Percentiles rank a stretch among this genome's conserved stretches.
phyloP scores from a whole-genome alignment of 768 basidiomycete genomes.

The Cubamyces lactineus region DNA sequence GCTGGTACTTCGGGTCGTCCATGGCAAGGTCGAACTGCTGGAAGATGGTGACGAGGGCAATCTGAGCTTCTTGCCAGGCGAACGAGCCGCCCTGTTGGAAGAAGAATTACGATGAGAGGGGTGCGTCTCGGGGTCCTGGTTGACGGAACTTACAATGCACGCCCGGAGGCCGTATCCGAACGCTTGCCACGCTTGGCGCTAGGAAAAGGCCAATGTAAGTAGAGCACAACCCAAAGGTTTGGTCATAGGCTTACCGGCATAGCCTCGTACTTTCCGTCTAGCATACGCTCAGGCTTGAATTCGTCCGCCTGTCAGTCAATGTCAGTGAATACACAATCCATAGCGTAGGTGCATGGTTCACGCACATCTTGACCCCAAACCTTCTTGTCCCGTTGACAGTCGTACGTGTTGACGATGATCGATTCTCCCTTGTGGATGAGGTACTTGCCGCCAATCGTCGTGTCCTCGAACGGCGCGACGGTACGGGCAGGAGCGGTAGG shows the following conservation, averaged over 20 bases:
- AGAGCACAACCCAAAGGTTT: not conserved
- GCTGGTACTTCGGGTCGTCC: slow-evolving; percentile 46
- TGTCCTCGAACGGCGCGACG: slow-evolving; percentile 41
- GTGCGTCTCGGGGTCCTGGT: not conserved
- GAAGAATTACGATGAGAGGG: not conserved
- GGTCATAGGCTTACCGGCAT: slow-evolving; percentile 37
- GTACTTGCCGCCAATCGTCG: slow-evolving; percentile 45
- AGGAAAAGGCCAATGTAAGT: not conserved
- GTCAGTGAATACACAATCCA: not conserved
- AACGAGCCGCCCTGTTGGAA: slow-evolving; percentile 42
- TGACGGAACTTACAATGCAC: slow-evolving; percentile 28
- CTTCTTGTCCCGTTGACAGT: slow-evolving; percentile 42
- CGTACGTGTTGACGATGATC: slow-evolving; percentile 36
- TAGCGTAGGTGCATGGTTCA: slow-evolving; percentile 10
- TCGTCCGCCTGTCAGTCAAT: slow-evolving; percentile 34
- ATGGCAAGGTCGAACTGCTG: slow-evolving; percentile 51
- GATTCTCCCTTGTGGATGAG: slow-evolving; percentile 36
- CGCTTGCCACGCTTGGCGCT: slow-evolving; percentile 49
- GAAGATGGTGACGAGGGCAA: slow-evolving; percentile 46
- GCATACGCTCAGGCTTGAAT: slow-evolving; percentile 52
- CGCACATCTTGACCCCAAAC: slow-evolving; percentile 53
- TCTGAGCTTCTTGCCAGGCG: slow-evolving; percentile 50
- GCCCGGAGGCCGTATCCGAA: slow-evolving; percentile 34
- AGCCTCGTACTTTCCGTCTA: slow-evolving; percentile 51
- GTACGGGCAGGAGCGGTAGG: slow-evolving; percentile 43